A percentile compares a stretch with the other conserved stretches of the same genome.
phyloP scores from a whole-genome alignment of 495 filamentous ascomycete species.

The Lophium mytilinum region DNA sequence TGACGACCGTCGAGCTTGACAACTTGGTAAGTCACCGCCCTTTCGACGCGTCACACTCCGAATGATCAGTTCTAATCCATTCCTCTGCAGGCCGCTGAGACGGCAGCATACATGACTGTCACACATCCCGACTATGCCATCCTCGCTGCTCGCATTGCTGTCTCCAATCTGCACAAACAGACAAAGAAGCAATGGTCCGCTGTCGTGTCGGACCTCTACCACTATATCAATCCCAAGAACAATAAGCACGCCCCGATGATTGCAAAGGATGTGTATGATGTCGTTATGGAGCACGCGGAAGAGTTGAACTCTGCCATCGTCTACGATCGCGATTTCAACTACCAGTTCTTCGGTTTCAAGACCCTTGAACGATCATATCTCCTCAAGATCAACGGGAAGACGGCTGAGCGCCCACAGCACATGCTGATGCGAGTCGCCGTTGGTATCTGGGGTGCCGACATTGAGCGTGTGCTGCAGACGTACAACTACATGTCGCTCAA shows the following conservation, averaged over 20 bases:
- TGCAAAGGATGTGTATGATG: slow-evolving; percentile 75
- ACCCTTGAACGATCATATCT: slow-evolving; percentile 96
- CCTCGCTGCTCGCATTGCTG: slow-evolving; percentile 94
- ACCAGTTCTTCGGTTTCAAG: slow-evolving; percentile 99
- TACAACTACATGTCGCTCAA: slow-evolving; percentile 98
- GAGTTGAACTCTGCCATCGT: slow-evolving; percentile 98
- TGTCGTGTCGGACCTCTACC: slow-evolving; percentile 85
- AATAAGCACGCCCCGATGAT: slow-evolving; percentile 83
- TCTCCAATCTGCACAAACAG: slow-evolving; percentile 99
- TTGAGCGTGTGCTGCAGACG: slow-evolving; percentile 90
- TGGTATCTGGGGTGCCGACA: slow-evolving; percentile 88
- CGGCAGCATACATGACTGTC: slow-evolving; percentile 98
- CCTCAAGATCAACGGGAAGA: slow-evolving; percentile 81
- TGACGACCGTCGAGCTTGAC: slow-evolving; percentile 90
- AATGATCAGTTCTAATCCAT: slow-evolving; percentile 1
- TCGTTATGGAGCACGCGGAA: slow-evolving; percentile 87
- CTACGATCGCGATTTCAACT: slow-evolving; percentile 98
- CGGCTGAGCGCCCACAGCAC: slow-evolving; percentile 94
- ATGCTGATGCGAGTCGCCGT: slow-evolving; percentile 99
- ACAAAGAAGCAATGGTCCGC: slow-evolving; percentile 98
- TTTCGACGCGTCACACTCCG: not conserved
- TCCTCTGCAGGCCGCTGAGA: slow-evolving; percentile 76
- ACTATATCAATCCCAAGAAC: slow-evolving; percentile 97
- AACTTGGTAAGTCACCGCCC: slow-evolving; percentile 61
- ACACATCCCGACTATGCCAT: slow-evolving; percentile 99